Conservation (phyloP, 108 stramenopile species). For the Conticribra weissflogii region DNA sequence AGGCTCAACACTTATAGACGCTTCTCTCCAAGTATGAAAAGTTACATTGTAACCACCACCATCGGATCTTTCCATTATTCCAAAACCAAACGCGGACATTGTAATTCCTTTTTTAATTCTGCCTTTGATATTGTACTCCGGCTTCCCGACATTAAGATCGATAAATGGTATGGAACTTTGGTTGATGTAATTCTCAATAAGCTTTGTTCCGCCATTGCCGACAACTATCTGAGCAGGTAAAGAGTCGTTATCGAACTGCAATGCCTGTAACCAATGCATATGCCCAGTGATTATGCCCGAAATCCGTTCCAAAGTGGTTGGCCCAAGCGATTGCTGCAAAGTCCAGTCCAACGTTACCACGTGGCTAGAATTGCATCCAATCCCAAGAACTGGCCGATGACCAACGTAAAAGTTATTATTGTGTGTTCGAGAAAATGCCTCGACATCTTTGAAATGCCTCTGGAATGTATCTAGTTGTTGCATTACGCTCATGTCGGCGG, state of each 20-base stretch:
- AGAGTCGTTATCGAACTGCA: slow-evolving; percentile 19
- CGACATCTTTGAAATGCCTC: slow-evolving; percentile 4
- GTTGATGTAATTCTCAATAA: slow-evolving; percentile 25
- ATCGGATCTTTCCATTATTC: slow-evolving; percentile 19
- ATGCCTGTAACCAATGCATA: slow-evolving; percentile 23
- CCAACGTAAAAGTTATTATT: slow-evolving; percentile 25
- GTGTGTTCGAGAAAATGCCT: slow-evolving; percentile 5
- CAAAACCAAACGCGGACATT: slow-evolving; percentile 18
- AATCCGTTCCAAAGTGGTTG: slow-evolving; percentile 22
- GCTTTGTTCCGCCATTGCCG: slow-evolving; percentile 30
- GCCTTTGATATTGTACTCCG: slow-evolving; percentile 2
- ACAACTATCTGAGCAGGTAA: slow-evolving; percentile 23
- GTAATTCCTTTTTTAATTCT: slow-evolving; percentile 23
- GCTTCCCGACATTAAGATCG: slow-evolving; percentile 9
- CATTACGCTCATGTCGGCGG: not conserved
- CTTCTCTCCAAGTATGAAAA: slow-evolving; percentile 15
- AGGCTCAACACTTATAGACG: not conserved
- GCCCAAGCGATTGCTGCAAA: slow-evolving; percentile 26
- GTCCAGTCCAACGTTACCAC: slow-evolving; percentile 27
- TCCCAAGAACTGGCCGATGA: slow-evolving; percentile 29
- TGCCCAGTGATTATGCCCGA: slow-evolving; percentile 25
- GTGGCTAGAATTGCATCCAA: slow-evolving; percentile 19
- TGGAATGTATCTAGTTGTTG: slow-evolving; percentile 11
- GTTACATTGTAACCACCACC: slow-evolving; percentile 9
- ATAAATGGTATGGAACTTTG: slow-evolving; percentile 18